These are phyloP conservation scores for Phaeoacremonium minimum DNA, from an alignment of 2,329 filamentous ascomycete species.

Conservation along the genomic window DNA sequence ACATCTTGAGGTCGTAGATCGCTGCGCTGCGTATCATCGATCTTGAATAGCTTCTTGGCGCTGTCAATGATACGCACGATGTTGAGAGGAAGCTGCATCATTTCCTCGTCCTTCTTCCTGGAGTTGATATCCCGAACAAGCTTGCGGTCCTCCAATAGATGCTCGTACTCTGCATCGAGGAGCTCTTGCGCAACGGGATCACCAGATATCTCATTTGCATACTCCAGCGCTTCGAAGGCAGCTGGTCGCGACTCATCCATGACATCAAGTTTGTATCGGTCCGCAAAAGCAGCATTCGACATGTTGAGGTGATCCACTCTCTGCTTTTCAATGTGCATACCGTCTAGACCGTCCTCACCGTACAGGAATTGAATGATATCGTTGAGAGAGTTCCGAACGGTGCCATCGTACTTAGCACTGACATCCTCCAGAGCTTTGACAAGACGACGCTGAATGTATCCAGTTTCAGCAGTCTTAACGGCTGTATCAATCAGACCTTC, in stretches of 20 bases:
- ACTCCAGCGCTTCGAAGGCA: conserved; percentile 73
- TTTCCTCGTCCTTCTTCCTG: conserved; percentile 71
- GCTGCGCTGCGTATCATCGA: conserved; percentile 80
- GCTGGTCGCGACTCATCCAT: conserved; percentile 60
- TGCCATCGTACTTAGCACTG: conserved; percentile 96
- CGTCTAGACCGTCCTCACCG: conserved; percentile 94
- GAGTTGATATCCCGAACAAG: conserved; percentile 67
- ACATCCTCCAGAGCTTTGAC: conserved; percentile 98
- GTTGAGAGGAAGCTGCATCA: conserved; percentile 90
- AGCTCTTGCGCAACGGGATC: conserved; percentile 84
- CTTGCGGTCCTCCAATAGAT: conserved; percentile 68
- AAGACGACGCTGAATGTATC: conserved; percentile 96
- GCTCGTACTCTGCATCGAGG: conserved; percentile 84
- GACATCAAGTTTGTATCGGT: conserved; percentile 80
- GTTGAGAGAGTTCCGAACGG: conserved; percentile 91
- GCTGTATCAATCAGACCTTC: conserved; percentile 99
- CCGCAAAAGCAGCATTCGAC: conserved; percentile 72
- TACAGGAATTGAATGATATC: conserved; percentile 98
- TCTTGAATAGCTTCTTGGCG: conserved; percentile 84
- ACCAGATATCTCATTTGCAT: conserved; percentile 79
- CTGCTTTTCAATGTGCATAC: conserved; percentile 89
- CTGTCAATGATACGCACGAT: conserved; percentile 86
- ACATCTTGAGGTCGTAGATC: conserved; percentile 87
- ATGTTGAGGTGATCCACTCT: conserved; percentile 80
- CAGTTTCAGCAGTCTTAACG: conserved; percentile 98